Conservation (phyloP, 2,329 filamentous ascomycete species). For the Colletotrichum siamense region DNA sequence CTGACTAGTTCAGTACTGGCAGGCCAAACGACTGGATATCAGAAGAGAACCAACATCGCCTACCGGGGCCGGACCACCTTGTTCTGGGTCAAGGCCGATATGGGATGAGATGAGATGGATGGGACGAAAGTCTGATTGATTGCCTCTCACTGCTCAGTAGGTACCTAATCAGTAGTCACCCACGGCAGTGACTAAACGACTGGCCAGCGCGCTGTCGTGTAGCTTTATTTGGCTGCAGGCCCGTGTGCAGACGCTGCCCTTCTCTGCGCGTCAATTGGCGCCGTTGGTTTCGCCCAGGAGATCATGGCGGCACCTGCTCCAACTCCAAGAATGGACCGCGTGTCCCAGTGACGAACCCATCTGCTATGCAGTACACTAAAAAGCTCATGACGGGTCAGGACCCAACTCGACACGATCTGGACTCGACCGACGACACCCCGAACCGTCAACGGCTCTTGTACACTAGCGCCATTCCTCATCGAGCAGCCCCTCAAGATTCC, state of each 20-base stretch:
- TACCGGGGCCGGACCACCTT: neutral
- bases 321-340: neutral
- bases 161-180: neutral
- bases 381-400: neutral
- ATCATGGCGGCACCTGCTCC: neutral
- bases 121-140: slow-evolving; percentile 8
- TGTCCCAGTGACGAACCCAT: neutral
- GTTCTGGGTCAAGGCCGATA: neutral
- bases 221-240: neutral
- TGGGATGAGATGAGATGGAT: slow-evolving; percentile 13
- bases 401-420: neutral
- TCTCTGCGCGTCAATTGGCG: slow-evolving; percentile 1
- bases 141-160: neutral
- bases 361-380: neutral
- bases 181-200: neutral
- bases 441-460: neutral
- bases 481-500: neutral
- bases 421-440: neutral
- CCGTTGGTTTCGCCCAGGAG: slow-evolving; percentile 17
- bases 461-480: neutral
- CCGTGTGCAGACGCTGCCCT: neutral
- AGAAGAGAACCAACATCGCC: neutral
- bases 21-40: neutral
- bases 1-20: neutral
- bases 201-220: neutral